Evolutionary conservation across 257 asterid genomes (phyloP).

Genomic region (Forsythia suspensa): DNA sequence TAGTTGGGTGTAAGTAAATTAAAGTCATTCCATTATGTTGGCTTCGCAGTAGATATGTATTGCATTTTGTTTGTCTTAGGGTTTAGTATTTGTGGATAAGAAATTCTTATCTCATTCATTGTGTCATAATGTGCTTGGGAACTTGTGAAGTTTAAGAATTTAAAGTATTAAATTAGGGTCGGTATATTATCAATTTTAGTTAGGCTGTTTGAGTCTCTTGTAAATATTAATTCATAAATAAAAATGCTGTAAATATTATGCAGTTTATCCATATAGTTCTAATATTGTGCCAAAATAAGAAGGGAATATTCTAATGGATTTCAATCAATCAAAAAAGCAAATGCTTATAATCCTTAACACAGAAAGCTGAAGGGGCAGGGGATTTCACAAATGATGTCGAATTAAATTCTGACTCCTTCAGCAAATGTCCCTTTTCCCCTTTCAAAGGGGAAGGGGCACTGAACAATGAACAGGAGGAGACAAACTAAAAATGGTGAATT

Average conservation of each 20-base stretch:
- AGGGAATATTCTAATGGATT: no score
- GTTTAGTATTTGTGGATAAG: neutral
- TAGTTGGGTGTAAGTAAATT: slow-evolving; percentile 23
- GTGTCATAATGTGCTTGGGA: neutral
- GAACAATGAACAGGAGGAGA: no score
- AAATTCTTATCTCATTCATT: neutral
- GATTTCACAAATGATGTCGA: no score
- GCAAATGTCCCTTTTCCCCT: no score
- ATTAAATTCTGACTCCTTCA: no score
- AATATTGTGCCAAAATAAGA: no score
- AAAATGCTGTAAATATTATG: neutral
- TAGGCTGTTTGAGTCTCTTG: slow-evolving; percentile 3
- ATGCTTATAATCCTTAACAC: no score
- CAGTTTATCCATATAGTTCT: neutral
- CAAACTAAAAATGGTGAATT: no score
- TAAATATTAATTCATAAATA: neutral
- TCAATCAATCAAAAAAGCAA: no score
- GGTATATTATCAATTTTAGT: neutral
- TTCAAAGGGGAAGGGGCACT: no score
- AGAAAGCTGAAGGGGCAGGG: no score
- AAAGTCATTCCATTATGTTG: neutral
- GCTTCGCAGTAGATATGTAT: neutral
- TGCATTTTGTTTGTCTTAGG: neutral
- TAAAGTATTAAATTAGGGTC: neutral
- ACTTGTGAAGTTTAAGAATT: neutral